Base-by-base conservation (phyloP, 2,329 filamentous ascomycete genomes). In the Phyllosticta capitalensis region DNA sequence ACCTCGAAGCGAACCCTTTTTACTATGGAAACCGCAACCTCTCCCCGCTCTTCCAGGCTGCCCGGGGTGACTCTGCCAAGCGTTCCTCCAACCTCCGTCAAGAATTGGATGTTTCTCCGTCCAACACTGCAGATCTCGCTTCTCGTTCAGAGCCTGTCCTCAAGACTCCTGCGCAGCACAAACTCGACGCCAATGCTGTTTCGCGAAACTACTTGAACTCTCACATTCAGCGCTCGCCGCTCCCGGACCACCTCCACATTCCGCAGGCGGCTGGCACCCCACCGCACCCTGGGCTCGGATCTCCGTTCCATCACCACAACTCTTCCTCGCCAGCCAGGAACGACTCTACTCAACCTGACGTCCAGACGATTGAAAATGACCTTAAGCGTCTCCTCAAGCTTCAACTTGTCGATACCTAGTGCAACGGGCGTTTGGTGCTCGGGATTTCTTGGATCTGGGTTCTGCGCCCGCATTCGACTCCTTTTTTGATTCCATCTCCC, bases 11-110 rank as follows among this genome's bases (percentile, higher is more conserved):
- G 26, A 67, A 70, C 55, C 68, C 72, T 52, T 72, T 71, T 52
- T 71, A 72, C 60, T 78, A 77, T 62, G 77, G 78, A 52, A 76
- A 76, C 56, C 72, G 72, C 49, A 79, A 79, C 62, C 74, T 80
- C 33, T 78, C 77, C 2, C 76, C 76, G 3, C 63, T 79, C 22
- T 79, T 80, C 71, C 74, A 78, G 63, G 76, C 76, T 30, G 74
- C 74, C 14, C 74, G 75, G 58, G 65, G 67, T n/a, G 74, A 78
- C 49, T 71, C 74, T 12, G 65, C 71, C 5, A 69, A 72, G 52
- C 74, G 73, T 33, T 73, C 75, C 28, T 78, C 76, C 30, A 68
- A 70, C 55, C 69, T 78, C 9, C 74, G 75, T 17, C 76, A 76
- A 30, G 74, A 78, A 60, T 66, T 77, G 22, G 58, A 60, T 38